Evolutionary conservation across 129 eudicot genomes (phyloP), one percentile per base, ranked within the genome.

Genomic region (Oenanthe sinensis): DNA sequence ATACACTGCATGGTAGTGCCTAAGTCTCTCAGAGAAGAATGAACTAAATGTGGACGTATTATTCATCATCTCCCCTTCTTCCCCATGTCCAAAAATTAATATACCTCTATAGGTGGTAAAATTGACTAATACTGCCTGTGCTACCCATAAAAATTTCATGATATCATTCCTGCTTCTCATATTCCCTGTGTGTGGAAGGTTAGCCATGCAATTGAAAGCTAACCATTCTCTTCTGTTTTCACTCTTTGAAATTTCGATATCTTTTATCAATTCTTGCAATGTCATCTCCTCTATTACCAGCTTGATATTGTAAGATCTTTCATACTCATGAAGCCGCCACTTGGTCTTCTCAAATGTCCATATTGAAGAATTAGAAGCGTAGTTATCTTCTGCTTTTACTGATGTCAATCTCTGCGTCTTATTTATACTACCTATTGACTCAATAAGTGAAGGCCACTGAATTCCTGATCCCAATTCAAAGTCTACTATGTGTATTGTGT

Each of bases 181-280:
- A 24, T 86, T 84, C n/a, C 90, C 88, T 90, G 86, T 89, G 65
- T 89, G 90, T 69, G 97, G 97, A 44, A 89, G 85, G 42, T 84
- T 83, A 48, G 76, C 79, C 90, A 89, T 91, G 60, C 90, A 87
- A 47, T 91, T 91, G 40, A 91, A 91, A 62, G 85, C 90, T 75
- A 87, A 15, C 76, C 87, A 84, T 68, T 89, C 93, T 19, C 76
- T 83, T 11, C 46, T 76, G 70, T 54, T 40, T 47, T 78, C 48
- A 17, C 19, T 22, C 77, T 60, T 71, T 74, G 52, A 54, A 52
- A 77, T 72, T 62, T 58, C 77, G 19, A 62, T 69, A 40, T 81
- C 80, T 24, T 48, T 79, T 43, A 20, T 76, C 42, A 87, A 33
- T 33, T 85, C 86, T 20, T 71, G 76, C 33, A 87, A 39, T 22